These are phyloP conservation scores for Protostelium mycophagum DNA, from an alignment of 78 protist species.

Conservation along the genomic window DNA sequence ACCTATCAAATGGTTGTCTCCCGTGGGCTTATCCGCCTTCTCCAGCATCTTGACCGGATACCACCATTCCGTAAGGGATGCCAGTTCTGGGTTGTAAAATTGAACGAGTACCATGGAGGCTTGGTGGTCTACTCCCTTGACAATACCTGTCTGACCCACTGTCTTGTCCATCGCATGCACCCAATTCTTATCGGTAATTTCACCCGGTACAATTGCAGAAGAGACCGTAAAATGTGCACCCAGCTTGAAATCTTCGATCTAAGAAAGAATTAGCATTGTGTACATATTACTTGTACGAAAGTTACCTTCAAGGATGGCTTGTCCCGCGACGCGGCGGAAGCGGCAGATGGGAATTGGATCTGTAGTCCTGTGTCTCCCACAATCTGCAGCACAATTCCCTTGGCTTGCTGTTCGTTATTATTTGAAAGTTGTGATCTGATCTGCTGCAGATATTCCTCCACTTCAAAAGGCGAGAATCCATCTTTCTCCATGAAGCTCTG, in stretches of 20 bases:
- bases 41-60: conserved; percentile 4
- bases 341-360: not conserved
- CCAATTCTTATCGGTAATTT: not conserved
- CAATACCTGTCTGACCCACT: not conserved
- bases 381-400: not conserved
- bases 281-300: not conserved
- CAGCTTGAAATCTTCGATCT: not conserved
- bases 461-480: conserved; percentile 8
- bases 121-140: not conserved
- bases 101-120: conserved; percentile 1
- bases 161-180: not conserved
- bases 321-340: not conserved
- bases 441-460: conserved; percentile 8
- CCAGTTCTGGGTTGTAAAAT: conserved; percentile 9
- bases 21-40: not conserved
- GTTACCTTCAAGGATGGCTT: not conserved
- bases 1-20: not conserved
- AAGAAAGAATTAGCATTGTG: not conserved
- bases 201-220: not conserved
- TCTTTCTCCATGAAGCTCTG: conserved; percentile 6
- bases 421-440: not conserved
- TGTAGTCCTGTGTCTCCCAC: not conserved
- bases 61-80: conserved; percentile 6
- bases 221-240: not conserved
- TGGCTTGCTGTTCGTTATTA: not conserved